phyloP scores from a whole-genome alignment of 768 basidiomycete species.

The Tulasnella sp. region DNA sequence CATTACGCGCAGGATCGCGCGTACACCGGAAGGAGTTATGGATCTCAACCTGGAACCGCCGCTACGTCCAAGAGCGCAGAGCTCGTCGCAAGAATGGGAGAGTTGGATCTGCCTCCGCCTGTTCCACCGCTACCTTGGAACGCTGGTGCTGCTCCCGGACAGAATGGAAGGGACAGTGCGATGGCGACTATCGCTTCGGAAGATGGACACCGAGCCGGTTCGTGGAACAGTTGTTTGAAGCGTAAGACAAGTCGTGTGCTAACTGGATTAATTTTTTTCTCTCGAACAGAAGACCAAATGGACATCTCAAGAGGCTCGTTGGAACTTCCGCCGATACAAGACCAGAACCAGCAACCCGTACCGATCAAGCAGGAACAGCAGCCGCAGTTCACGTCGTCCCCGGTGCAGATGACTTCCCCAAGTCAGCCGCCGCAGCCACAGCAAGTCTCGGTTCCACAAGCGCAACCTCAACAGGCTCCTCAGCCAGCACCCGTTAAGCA shows the following conservation, averaged over 20 bases:
- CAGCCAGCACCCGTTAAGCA: constrained; percentile 28
- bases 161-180: not conserved
- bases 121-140: constrained; percentile 18
- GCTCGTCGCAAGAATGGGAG: not conserved
- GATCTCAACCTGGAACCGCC: constrained; percentile 13
- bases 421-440: not conserved
- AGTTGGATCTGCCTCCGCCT: constrained; percentile 23
- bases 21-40: constrained; percentile 11
- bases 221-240: not conserved
- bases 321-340: not conserved
- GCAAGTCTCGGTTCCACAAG: not conserved
- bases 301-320: constrained; percentile 15
- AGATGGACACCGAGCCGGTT: not conserved
- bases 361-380: constrained; percentile 8
- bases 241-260: too few species aligned
- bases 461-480: constrained; percentile 21
- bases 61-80: constrained; percentile 11
- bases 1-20: constrained; percentile 8
- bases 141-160: not conserved
- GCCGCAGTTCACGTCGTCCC: not conserved
- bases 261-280: not conserved
- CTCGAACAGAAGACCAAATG: constrained; percentile 9
- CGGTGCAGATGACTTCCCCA: not conserved
- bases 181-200: not conserved
- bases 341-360: not conserved